phyloP scores from a whole-genome alignment of 768 basidiomycete species.

The Boletus speciosus region DNA sequence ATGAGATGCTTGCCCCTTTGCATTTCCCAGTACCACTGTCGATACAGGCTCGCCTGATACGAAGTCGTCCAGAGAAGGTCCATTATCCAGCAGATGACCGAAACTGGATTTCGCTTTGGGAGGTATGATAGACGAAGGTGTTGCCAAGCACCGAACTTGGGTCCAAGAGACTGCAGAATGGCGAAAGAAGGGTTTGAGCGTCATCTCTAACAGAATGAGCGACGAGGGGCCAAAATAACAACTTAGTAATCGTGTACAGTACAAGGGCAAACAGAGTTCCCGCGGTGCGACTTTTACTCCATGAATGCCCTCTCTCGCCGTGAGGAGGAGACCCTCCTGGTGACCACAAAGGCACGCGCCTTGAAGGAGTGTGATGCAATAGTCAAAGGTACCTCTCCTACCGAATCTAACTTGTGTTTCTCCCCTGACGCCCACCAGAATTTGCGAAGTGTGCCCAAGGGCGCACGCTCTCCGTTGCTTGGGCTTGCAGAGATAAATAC shows the following conservation, averaged over 20 bases:
- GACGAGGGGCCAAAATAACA: not conserved
- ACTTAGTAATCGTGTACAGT: conserved; percentile 8
- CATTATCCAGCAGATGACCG: conserved; percentile 50
- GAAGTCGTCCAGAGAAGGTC: conserved; percentile 81
- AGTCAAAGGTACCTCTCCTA: conserved; percentile 53
- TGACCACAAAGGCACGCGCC: conserved; percentile 76
- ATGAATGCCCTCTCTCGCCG: conserved; percentile 87
- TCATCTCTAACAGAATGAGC: conserved; percentile 4
- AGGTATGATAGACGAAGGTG: conserved; percentile 34
- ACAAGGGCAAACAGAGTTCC: not conserved
- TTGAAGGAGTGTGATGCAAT: conserved; percentile 73
- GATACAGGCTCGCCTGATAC: conserved; percentile 54
- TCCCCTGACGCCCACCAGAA: conserved; percentile 40
- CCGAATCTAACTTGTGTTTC: not conserved
- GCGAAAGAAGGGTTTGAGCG: conserved; percentile 15
- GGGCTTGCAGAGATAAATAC: conserved; percentile 74
- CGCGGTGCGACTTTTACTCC: not conserved
- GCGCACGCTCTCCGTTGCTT: conserved; percentile 78
- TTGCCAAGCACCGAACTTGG: conserved; percentile 45
- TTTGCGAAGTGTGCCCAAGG: conserved; percentile 84
- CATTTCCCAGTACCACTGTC: conserved; percentile 69
- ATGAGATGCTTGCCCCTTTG: conserved; percentile 50
- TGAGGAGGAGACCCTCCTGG: conserved; percentile 83
- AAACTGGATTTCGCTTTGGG: conserved; percentile 43
- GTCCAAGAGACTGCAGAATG: not conserved